Evolutionary conservation across 768 basidiomycete genomes (phyloP).

Genomic region (Sistotremastrum suecicum): DNA sequence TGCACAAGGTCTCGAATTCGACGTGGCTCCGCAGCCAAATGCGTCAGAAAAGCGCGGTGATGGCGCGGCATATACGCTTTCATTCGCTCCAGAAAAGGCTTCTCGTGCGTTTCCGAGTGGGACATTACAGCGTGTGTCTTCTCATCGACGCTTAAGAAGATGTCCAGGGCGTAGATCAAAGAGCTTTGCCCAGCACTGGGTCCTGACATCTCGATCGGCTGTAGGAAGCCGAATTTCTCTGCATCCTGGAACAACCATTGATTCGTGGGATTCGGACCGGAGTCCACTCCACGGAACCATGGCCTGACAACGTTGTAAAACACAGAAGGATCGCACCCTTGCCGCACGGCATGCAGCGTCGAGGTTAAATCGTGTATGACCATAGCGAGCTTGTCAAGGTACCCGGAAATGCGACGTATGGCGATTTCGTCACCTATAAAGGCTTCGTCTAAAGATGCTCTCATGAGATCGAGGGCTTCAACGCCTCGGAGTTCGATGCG

Average conservation of each 20-base stretch:
- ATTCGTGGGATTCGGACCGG: slow-evolving; percentile 23
- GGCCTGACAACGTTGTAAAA: slow-evolving; percentile 66
- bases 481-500: slow-evolving; percentile 80
- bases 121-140: slow-evolving; percentile 26
- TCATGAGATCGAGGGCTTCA: slow-evolving; percentile 75
- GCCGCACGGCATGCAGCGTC: slow-evolving; percentile 49
- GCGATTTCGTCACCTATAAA: slow-evolving; percentile 53
- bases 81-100: slow-evolving; percentile 56
- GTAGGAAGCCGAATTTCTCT: slow-evolving; percentile 25
- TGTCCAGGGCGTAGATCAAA: slow-evolving; percentile 57
- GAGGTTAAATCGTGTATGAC: slow-evolving; percentile 51
- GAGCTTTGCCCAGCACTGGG: slow-evolving; percentile 77
- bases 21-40: slow-evolving; percentile 45
- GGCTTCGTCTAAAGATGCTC: slow-evolving; percentile 72
- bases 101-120: slow-evolving; percentile 10
- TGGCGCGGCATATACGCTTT: slow-evolving; percentile 71
- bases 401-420: slow-evolving; percentile 34
- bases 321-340: slow-evolving; percentile 55
- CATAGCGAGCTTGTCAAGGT: slow-evolving; percentile 44
- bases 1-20: slow-evolving; percentile 45
- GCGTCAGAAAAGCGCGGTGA: slow-evolving; percentile 63
- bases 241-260: slow-evolving; percentile 51
- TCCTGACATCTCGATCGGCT: slow-evolving; percentile 50
- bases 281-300: slow-evolving; percentile 68
- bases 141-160: slow-evolving; percentile 59